These are phyloP conservation scores for Monilinia polystroma DNA, from an alignment of 2,329 filamentous ascomycete genomes.

Conservation along the genomic window DNA sequence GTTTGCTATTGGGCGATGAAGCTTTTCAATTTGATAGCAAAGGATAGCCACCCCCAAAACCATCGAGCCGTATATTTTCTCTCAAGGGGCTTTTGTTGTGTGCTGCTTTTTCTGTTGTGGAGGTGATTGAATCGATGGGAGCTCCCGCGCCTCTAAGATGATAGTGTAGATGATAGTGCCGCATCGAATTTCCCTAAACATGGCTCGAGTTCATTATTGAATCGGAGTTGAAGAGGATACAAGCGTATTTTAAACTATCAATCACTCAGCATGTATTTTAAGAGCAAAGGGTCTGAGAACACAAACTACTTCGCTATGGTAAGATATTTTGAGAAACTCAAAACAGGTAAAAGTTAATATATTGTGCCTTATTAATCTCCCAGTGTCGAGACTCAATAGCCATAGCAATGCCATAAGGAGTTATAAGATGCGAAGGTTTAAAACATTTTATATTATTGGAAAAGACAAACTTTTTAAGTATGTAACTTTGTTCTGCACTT, in stretches of 20 bases:
- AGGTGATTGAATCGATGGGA: neutral
- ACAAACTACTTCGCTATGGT: neutral
- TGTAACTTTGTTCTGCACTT: neutral
- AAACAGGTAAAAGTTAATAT: neutral
- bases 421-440: neutral
- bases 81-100: neutral
- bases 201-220: neutral
- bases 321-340: no score
- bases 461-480: neutral
- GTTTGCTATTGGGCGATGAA: neutral
- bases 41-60: neutral
- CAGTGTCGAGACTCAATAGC: neutral
- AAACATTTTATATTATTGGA: neutral
- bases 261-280: neutral
- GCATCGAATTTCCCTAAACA: neutral
- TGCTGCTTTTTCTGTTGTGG: neutral
- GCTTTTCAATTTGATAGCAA: neutral
- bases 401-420: neutral
- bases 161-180: neutral
- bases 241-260: neutral
- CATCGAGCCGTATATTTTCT: slow-evolving; percentile 1
- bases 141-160: neutral
- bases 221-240: neutral
- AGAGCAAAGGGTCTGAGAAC: neutral
- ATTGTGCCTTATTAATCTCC: neutral